Base-by-base conservation (phyloP, 192 early-diverging fungal species). In the Podila minutissima region DNA sequence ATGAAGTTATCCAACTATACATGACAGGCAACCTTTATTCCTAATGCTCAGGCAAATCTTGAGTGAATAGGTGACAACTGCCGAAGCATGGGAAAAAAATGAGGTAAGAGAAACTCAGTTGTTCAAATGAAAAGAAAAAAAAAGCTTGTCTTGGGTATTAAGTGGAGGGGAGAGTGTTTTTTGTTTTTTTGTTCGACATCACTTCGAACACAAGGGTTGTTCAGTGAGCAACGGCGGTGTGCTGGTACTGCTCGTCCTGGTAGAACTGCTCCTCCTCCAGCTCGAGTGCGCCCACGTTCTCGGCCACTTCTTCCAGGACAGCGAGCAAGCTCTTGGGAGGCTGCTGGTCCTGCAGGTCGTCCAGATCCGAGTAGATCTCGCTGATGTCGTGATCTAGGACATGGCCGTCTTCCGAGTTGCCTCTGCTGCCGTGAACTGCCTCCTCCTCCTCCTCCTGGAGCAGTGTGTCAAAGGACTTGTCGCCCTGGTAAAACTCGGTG, bases 241-340 rank as follows among this genome's bases (percentile, higher is more conserved):
- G n/a, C 22, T 55, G 53, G 53, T 55, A n/a, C 53, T 55, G 53
- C 8, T 55, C 24, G 53, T 10, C 53, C 22, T 24, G 53, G 20
- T 55, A 26, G 22, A 26, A 12, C 7, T 71, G 35, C 12, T 53
- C 53, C n/a, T 61, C 33, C 38, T 73, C 62, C 29, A 81, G n/a
- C 4, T 55, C 77, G 9, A 73, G 50, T 4, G 50, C 71, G 4
- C 31, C 71, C 13, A 81, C 66, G 24, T 60, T 29, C 19, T 72
- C 71, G 10, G 62, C 50, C 28, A 81, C 62, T 53, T 81, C 77
- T 28, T 69, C 71, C 32, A 81, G 50, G 15, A 73, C 77, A 1
- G 77, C 26, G 10, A 81, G 71, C 28, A 81, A 69, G 37, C 71
- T 81, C 63, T 73, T 73, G 38, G 77, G 77, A 20, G 77, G 71